These are phyloP conservation scores for Torulaspora indica DNA, from an alignment of 805 yeast species.

Conservation along the genomic window DNA sequence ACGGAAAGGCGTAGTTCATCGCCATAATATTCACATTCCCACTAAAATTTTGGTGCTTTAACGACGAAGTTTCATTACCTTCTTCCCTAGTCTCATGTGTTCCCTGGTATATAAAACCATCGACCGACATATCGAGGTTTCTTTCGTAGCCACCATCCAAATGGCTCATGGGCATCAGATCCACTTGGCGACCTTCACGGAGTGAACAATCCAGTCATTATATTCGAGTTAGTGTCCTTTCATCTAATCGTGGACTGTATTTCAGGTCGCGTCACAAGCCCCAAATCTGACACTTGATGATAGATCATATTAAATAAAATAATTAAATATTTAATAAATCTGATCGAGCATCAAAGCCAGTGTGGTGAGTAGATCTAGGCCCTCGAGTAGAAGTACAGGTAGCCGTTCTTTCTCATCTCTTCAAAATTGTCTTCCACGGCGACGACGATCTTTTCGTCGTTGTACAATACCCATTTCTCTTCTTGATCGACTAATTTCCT, in stretches of 20 bases:
- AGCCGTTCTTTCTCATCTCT: constrained; percentile 47
- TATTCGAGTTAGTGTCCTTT: too few species aligned
- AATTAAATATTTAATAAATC: too few species aligned
- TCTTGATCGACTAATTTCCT: constrained; percentile 40
- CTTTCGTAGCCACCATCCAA: not conserved
- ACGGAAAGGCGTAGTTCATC: not conserved
- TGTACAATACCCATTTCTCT: constrained; percentile 68
- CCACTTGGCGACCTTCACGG: not conserved
- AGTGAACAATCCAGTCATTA: too few species aligned
- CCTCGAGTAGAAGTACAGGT: constrained; percentile 43
- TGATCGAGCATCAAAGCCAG: too few species aligned
- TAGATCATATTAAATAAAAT: not conserved
- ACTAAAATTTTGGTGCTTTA: not conserved
- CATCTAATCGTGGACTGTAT: too few species aligned
- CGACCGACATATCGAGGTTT: not conserved
- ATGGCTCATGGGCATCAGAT: not conserved
- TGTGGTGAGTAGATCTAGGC: too few species aligned
- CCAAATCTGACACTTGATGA: constrained; percentile 2
- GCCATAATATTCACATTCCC: too few species aligned
- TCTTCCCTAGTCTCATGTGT: not conserved
- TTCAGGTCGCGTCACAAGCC: constrained; percentile 1
- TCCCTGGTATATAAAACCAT: not conserved
- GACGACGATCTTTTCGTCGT: constrained; percentile 81
- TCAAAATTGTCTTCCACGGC: constrained; percentile 43
- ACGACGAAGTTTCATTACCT: not conserved